These are phyloP conservation scores for Arthrocladium fulminans DNA, from an alignment of 2,329 filamentous ascomycete species.

Conservation along the genomic window DNA sequence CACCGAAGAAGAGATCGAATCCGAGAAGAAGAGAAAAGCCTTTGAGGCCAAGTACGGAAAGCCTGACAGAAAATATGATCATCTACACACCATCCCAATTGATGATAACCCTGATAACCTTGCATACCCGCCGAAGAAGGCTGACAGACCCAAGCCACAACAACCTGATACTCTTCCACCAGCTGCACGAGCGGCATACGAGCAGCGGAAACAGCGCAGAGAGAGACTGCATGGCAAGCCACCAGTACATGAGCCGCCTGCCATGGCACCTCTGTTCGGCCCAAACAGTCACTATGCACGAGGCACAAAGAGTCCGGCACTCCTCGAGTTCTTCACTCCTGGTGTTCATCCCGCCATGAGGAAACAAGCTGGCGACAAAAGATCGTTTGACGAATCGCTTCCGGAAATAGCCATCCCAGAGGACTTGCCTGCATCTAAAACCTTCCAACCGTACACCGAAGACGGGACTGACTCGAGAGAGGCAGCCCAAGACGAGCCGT, in stretches of 20 bases:
- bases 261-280: conserved; percentile 7
- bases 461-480: conserved; percentile 1
- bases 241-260: neutral
- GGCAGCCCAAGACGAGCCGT: neutral
- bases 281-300: conserved; percentile 9
- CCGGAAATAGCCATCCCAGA: neutral
- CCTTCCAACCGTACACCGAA: conserved; percentile 5
- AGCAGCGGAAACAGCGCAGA: neutral
- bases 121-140: conserved; percentile 3
- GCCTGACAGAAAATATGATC: conserved; percentile 5
- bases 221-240: conserved; percentile 3
- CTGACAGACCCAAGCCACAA: neutral
- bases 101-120: conserved; percentile 5
- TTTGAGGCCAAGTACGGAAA: conserved; percentile 2
- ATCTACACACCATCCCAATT: conserved; percentile 5
- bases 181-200: neutral
- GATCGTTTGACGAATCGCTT: neutral
- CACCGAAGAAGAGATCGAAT: conserved; percentile 2
- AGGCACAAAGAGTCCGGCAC: conserved; percentile 1
- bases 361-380: neutral
- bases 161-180: neutral
- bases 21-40: conserved; percentile 8
- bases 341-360: neutral
- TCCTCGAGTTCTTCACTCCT: neutral
- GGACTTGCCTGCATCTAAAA: neutral